These are phyloP conservation scores for Xylaria sp. DNA, from an alignment of 2,329 filamentous ascomycete genomes.

Conservation along the genomic window DNA sequence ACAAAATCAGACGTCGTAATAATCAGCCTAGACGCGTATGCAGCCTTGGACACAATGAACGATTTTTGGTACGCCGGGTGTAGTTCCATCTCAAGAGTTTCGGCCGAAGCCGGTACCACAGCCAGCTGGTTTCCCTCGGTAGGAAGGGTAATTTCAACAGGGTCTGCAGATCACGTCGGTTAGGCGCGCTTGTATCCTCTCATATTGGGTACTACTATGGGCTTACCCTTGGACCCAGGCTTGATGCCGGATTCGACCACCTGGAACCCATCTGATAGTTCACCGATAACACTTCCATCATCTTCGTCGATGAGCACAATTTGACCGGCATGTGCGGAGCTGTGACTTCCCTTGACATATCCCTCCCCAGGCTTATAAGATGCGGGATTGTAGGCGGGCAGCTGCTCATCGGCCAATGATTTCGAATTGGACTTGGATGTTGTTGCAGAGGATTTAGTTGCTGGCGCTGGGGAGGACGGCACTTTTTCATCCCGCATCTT, in stretches of 20 bases:
- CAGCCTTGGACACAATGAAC: slow-evolving; percentile 83
- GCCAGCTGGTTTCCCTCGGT: slow-evolving; percentile 67
- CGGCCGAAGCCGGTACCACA: slow-evolving; percentile 69
- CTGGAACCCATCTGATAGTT: slow-evolving; percentile 81
- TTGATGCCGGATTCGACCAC: slow-evolving; percentile 80
- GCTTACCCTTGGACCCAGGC: slow-evolving; percentile 87
- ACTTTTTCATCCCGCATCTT: slow-evolving; percentile 40
- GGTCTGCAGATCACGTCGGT: slow-evolving; percentile 56
- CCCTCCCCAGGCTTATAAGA: slow-evolving; percentile 80
- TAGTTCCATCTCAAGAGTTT: slow-evolving; percentile 77
- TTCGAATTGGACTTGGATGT: slow-evolving; percentile 51
- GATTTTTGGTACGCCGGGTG: slow-evolving; percentile 94
- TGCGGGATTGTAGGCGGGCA: slow-evolving; percentile 78
- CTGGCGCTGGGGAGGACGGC: slow-evolving; percentile 31
- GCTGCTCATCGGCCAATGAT: slow-evolving; percentile 48
- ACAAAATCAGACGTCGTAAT: slow-evolving; percentile 85
- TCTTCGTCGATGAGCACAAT: slow-evolving; percentile 96
- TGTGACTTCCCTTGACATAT: slow-evolving; percentile 70
- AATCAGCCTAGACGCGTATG: slow-evolving; percentile 86
- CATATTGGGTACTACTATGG: neutral
- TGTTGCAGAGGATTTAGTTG: slow-evolving; percentile 36
- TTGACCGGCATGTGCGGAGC: slow-evolving; percentile 67
- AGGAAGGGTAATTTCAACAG: slow-evolving; percentile 79
- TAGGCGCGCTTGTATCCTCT: slow-evolving; percentile 10
- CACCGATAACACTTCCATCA: slow-evolving; percentile 92